These are phyloP conservation scores for Tephrocybe rancida DNA, from an alignment of 768 basidiomycete species.

Conservation along the genomic window DNA sequence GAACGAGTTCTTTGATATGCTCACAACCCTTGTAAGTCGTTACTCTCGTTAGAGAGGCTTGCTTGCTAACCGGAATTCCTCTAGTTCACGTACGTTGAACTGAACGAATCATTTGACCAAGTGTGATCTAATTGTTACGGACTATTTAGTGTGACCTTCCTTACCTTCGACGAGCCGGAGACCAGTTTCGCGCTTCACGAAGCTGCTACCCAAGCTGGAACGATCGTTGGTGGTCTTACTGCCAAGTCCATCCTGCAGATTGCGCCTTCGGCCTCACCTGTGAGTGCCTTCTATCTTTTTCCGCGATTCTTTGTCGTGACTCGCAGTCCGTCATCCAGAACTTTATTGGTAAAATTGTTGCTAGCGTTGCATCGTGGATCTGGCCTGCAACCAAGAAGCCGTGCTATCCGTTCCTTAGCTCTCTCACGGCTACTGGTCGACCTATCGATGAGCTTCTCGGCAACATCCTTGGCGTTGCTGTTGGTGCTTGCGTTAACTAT, in stretches of 20 bases:
- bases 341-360: slow-evolving; percentile 7
- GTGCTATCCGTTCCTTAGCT: slow-evolving; percentile 39
- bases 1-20: slow-evolving; percentile 49
- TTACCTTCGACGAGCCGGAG: slow-evolving; percentile 33
- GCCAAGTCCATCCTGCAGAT: slow-evolving; percentile 29
- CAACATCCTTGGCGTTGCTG: slow-evolving; percentile 46
- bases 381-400: slow-evolving; percentile 27
- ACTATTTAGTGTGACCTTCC: slow-evolving; percentile 22
- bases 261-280: slow-evolving; percentile 27
- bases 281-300: slow-evolving; percentile 15
- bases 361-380: slow-evolving; percentile 4
- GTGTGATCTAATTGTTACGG: not conserved
- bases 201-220: slow-evolving; percentile 28
- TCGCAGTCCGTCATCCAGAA: not conserved
- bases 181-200: slow-evolving; percentile 31
- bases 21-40: slow-evolving; percentile 32
- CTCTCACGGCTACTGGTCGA: slow-evolving; percentile 34
- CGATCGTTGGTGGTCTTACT: slow-evolving; percentile 31
- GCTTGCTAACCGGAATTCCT: not conserved
- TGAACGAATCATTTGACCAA: not conserved
- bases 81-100: slow-evolving; percentile 14
- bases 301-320: not conserved
- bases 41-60: not conserved
- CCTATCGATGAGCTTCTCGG: slow-evolving; percentile 46
- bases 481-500: slow-evolving; percentile 48